phyloP scores from a whole-genome alignment of 139 green algal species.

The Asterochloris sp. region DNA sequence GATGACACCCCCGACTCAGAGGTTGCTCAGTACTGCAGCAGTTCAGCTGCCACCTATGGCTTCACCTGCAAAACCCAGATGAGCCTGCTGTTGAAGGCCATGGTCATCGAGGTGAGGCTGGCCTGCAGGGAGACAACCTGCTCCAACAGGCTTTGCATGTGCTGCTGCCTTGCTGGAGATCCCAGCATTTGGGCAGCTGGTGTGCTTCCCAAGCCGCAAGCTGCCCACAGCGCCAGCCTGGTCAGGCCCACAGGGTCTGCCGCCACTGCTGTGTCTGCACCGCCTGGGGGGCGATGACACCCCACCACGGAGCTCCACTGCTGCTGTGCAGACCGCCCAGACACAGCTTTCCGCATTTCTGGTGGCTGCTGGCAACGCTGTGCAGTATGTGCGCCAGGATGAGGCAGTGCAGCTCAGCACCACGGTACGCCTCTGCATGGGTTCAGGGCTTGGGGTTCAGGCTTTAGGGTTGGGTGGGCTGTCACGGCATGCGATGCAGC shows the following conservation, averaged over 20 bases:
- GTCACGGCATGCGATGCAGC: neutral
- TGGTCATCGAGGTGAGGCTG: neutral
- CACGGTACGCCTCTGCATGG: too few relatives aligned
- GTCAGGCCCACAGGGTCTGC: neutral
- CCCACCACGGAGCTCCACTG: neutral
- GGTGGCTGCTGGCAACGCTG: neutral
- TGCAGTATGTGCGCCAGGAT: neutral
- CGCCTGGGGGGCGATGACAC: neutral
- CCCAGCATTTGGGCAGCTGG: neutral
- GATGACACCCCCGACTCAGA: neutral
- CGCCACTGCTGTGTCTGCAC: neutral
- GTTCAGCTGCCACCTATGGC: constrained; percentile 10
- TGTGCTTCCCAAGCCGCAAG: neutral
- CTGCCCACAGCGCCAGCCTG: too few relatives aligned
- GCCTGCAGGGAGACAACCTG: neutral
- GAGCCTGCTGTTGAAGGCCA: constrained; percentile 2
- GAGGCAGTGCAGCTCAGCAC: neutral
- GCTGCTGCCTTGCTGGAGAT: too few relatives aligned
- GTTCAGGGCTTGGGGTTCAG: neutral
- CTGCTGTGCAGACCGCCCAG: constrained; percentile 1
- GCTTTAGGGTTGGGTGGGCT: neutral
- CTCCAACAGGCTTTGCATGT: neutral
- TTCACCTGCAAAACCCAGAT: neutral
- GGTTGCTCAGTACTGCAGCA: constrained; percentile 15
- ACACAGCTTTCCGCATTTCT: neutral